phyloP scores from a whole-genome alignment of 164 flowering plant species.

The Annona squamosa region DNA sequence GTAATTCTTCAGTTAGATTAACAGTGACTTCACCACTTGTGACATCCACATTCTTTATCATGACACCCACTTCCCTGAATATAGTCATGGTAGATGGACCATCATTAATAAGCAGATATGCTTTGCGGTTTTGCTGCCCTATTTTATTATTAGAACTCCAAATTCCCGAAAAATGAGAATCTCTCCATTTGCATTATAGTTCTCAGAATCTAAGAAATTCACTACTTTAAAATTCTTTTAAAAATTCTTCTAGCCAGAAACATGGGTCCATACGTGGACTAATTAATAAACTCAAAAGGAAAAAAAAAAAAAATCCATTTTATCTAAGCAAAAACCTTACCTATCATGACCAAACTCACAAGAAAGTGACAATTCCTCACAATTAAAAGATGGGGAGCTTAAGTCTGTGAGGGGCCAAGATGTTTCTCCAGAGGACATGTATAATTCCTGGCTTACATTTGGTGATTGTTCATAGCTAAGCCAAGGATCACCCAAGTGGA shows the following conservation, averaged over 20 bases:
- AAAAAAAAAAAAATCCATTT: background rate
- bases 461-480: constrained; percentile 51
- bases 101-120: background rate
- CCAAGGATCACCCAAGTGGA: constrained; percentile 58
- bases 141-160: background rate
- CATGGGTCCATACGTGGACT: background rate
- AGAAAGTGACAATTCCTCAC: constrained; percentile 72
- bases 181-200: background rate
- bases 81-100: constrained; percentile 19
- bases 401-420: constrained; percentile 31
- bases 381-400: constrained; percentile 51
- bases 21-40: constrained; percentile 58
- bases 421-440: constrained; percentile 30
- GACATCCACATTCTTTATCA: constrained; percentile 61
- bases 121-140: background rate
- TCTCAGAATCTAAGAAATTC: background rate
- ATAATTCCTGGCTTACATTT: constrained; percentile 30
- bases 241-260: background rate
- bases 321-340: constrained; percentile 26
- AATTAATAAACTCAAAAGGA: background rate
- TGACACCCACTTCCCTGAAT: constrained; percentile 71
- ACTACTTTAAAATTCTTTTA: background rate
- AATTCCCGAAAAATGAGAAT: constrained; percentile 1
- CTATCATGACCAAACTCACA: constrained; percentile 85
- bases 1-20: constrained; percentile 25